Evolutionary conservation across 768 basidiomycete genomes (phyloP), one percentile per base, ranked within the genome.

Genomic region (Boletales sp.): DNA sequence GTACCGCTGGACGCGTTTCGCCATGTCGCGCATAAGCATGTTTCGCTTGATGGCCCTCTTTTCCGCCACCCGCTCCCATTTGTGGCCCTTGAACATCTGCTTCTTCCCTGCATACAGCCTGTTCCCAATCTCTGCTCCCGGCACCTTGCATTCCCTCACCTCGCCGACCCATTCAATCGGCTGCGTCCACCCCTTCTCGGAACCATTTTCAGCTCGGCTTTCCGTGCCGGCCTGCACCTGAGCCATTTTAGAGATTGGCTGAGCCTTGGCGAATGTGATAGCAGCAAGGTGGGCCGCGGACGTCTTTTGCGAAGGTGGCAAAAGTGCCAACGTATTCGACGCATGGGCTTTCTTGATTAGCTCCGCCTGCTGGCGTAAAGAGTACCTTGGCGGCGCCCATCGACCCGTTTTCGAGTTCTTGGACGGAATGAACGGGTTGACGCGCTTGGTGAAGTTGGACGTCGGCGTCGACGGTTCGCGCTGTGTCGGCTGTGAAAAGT

Each of bases 81-180:
- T 86, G 75, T 92, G 90, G n/a, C 90, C 90, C 75, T 92, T 93
- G 81, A 93, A 92, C 90, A 92, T 92, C 54, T 78, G 74, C 75
- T 82, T 86, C 79, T 79, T 87, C 50, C 76, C 82, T 10, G 84
- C 81, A 56, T 92, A 93, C 57, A 91, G 68, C 47, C 80, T 76
- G 54, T 78, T 77, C 32, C 86, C 85, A 59, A 75, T 60, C 51
- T 83, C 74, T 44, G 78, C 69, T 48, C 85, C 80, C 49, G 71
- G 62, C 29, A 72, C 70, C 36, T 62, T 64, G 63, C 73, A 76
- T 47, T 69, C 65, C 58, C 69, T 64, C 18, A 61, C 54, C 30
- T 67, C 68, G 40, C 69, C 72, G 43, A 74, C 67, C 54, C 81
- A 81, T 17, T 72, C 73, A 69, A 72, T 47, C 10, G 60, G 50